phyloP scores from a whole-genome alignment of 441 rosid genomes.

The Gossypium davidsonii region DNA sequence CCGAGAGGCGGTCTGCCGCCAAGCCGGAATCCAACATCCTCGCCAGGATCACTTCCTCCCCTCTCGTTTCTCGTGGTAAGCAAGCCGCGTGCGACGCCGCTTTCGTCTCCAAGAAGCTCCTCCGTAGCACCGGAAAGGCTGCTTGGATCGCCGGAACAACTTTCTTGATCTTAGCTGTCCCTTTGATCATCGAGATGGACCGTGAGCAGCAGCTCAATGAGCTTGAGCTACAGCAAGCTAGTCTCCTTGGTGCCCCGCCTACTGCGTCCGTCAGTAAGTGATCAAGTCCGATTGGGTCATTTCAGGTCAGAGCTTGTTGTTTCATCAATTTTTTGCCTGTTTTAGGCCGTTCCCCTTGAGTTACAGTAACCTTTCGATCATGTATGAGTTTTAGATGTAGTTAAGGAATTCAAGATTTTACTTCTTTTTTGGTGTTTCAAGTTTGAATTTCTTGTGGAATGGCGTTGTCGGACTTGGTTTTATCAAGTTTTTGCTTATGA shows the following conservation, averaged over 20 bases:
- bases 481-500: neutral
- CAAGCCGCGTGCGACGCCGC: conserved; percentile 49
- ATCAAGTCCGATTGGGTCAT: neutral
- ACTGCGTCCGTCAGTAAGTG: conserved; percentile 24
- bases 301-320: neutral
- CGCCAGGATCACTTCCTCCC: conserved; percentile 13
- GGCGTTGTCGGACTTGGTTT: neutral
- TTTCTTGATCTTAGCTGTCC: conserved; percentile 64
- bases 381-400: conserved; percentile 26
- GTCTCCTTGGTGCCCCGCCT: conserved; percentile 64
- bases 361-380: no score
- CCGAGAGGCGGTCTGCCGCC: conserved; percentile 23
- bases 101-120: conserved; percentile 61
- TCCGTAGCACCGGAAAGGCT: conserved; percentile 82
- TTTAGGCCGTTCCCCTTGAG: conserved; percentile 34
- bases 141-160: conserved; percentile 90
- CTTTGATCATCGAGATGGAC: conserved; percentile 65
- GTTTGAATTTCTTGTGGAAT: neutral
- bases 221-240: conserved; percentile 61
- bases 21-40: conserved; percentile 15
- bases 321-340: conserved; percentile 11
- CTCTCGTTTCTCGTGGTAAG: conserved; percentile 33
- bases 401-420: neutral
- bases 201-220: conserved; percentile 67
- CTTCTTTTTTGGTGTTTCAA: neutral